phyloP scores from a whole-genome alignment of 1,284 basidiomycete genomes.

The Spongispora temasekensis region DNA sequence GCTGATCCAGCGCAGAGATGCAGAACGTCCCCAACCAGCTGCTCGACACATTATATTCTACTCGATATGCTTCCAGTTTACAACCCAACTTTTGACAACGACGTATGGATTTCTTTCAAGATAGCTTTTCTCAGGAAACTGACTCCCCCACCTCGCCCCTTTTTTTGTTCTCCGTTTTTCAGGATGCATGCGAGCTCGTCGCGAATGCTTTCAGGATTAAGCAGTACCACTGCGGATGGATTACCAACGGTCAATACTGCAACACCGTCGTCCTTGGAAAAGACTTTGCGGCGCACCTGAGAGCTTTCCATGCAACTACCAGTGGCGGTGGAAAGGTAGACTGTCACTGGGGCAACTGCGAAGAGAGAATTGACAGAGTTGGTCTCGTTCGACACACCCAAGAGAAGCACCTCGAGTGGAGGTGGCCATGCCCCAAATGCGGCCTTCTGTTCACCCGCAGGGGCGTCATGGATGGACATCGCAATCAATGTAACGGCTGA shows the following conservation, averaged over 20 bases:
- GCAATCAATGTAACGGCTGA: background rate
- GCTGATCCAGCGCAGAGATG: too few species aligned
- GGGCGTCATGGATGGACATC: background rate
- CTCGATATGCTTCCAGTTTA: background rate
- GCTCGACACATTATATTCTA: background rate
- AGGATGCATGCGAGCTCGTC: background rate
- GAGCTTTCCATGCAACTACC: too few species aligned
- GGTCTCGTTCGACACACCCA: constrained; percentile 11
- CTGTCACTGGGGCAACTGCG: constrained; percentile 8
- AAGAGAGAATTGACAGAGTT: background rate
- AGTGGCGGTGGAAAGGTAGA: background rate
- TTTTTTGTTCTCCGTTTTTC: background rate
- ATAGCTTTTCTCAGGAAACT: too few species aligned
- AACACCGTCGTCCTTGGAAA: background rate
- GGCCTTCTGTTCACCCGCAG: constrained; percentile 5
- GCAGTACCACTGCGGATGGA: background rate
- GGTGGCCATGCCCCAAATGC: constrained; percentile 13
- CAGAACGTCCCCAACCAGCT: too few species aligned
- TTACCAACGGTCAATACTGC: background rate
- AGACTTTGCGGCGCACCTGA: background rate
- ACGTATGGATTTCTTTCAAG: too few species aligned
- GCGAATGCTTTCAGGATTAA: background rate
- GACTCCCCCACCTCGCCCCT: too few species aligned
- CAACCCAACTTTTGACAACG: background rate
- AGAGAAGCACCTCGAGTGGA: constrained; percentile 6